Percentiles rank a stretch among this genome's conserved stretches.
Conservation (phyloP, 768 basidiomycete species). For the Lentinula sp. region DNA sequence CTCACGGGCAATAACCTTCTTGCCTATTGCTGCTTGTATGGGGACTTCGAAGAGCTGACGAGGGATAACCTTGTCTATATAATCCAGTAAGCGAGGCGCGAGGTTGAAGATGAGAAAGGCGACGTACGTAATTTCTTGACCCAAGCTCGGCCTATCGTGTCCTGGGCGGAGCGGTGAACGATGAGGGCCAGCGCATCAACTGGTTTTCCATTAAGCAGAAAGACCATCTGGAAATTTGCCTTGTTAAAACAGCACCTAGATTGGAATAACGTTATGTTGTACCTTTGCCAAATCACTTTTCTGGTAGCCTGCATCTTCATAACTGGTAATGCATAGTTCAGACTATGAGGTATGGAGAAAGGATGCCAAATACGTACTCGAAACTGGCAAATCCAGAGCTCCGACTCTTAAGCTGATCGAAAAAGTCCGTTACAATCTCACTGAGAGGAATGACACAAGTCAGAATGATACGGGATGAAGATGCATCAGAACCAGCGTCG, state of each 20-base stretch:
- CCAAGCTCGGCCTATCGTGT: slow-evolving; percentile 75
- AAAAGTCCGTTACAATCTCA: slow-evolving; percentile 94
- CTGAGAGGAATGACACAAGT: slow-evolving; percentile 82
- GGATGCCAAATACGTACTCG: slow-evolving; percentile 49
- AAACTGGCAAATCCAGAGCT: slow-evolving; percentile 91
- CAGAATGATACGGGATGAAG: slow-evolving; percentile 68
- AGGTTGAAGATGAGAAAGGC: neutral
- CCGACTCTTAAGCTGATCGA: slow-evolving; percentile 89
- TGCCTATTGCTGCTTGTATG: slow-evolving; percentile 89
- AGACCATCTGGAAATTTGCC: slow-evolving; percentile 60
- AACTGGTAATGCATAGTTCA: slow-evolving; percentile 40
- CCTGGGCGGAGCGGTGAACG: slow-evolving; percentile 77
- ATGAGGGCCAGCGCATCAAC: slow-evolving; percentile 93
- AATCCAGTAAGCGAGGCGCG: too few relatives aligned
- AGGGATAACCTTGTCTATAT: slow-evolving; percentile 83
- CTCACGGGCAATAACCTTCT: slow-evolving; percentile 84
- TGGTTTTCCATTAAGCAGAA: slow-evolving; percentile 82
- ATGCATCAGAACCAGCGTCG: slow-evolving; percentile 36
- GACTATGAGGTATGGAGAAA: neutral
- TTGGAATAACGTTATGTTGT: neutral
- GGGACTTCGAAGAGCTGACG: slow-evolving; percentile 91
- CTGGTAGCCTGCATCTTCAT: slow-evolving; percentile 90
- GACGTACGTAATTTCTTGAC: slow-evolving; percentile 85
- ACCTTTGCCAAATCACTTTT: slow-evolving; percentile 82
- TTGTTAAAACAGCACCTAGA: neutral